Evolutionary conservation across 225 moss, liverwort and hornwort genomes (phyloP).

Genomic region (Marchantia paleacea): DNA sequence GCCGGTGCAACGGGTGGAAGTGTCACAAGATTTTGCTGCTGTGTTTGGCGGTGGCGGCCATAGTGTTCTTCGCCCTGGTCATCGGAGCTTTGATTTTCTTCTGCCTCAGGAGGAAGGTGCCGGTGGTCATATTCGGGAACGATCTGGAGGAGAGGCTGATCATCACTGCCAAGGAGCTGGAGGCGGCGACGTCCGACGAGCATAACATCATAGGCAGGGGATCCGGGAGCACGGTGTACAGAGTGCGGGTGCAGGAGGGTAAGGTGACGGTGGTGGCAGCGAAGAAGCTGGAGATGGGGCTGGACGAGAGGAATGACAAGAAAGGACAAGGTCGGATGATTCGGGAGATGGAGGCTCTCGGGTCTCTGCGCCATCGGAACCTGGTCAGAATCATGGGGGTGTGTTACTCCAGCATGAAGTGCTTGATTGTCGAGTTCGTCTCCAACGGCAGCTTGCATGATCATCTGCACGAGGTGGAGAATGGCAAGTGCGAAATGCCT

Average conservation of each 20-base stretch:
- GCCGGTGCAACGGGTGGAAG: neutral
- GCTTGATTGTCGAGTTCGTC: constrained; percentile 13
- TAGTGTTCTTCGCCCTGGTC: neutral
- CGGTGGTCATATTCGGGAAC: constrained; percentile 4
- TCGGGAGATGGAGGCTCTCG: constrained; percentile 14
- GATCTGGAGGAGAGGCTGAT: constrained; percentile 1
- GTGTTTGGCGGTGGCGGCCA: neutral
- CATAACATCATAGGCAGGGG: constrained; percentile 15
- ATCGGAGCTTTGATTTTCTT: neutral
- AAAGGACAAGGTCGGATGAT: constrained; percentile 2
- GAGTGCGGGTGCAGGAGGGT: constrained; percentile 1
- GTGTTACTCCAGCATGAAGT: constrained; percentile 4
- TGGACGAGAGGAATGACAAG: constrained; percentile 9
- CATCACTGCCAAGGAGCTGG: constrained; percentile 17
- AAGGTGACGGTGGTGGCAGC: constrained; percentile 2
- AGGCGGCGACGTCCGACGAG: constrained; percentile 8
- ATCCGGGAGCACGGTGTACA: constrained; percentile 17
- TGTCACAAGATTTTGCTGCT: neutral
- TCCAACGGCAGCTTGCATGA: constrained; percentile 18
- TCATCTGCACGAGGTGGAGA: constrained; percentile 16
- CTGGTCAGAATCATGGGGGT: constrained; percentile 17
- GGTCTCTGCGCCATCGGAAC: constrained; percentile 16
- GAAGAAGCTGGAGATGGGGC: constrained; percentile 10
- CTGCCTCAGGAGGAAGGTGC: neutral
- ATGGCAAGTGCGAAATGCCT: constrained; percentile 11